Evolutionary conservation across 805 yeast genomes (phyloP).

Genomic region (Maudiozyma bulderi): DNA sequence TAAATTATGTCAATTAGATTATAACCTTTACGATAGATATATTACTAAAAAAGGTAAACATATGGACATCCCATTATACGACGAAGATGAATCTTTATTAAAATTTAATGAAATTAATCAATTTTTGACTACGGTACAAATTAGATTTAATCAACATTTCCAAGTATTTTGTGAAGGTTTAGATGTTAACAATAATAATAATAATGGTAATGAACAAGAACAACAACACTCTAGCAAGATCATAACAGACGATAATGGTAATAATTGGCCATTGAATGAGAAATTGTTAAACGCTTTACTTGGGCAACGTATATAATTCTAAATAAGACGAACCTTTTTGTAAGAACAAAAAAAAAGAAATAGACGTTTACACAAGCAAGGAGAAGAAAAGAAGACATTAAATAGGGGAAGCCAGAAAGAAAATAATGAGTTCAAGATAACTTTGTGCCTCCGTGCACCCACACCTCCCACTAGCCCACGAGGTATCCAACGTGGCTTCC

Average conservation of each 20-base stretch:
- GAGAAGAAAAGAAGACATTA: too few relatives aligned
- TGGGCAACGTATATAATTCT: background rate
- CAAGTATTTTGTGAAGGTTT: slow-evolving; percentile 12
- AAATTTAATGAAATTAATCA: slow-evolving; percentile 8
- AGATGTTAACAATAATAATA: background rate
- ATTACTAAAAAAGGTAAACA: background rate
- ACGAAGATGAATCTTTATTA: slow-evolving; percentile 10
- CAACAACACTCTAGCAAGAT: too few relatives aligned
- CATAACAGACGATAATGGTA: background rate
- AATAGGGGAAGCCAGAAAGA: too few relatives aligned
- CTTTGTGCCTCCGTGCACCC: too few relatives aligned
- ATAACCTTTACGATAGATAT: slow-evolving; percentile 9
- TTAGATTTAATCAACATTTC: slow-evolving; percentile 13
- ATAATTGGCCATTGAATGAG: background rate
- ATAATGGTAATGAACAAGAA: background rate
- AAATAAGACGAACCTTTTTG: background rate
- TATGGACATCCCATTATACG: slow-evolving; percentile 4
- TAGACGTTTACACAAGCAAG: too few relatives aligned
- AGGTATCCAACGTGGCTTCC: too few relatives aligned
- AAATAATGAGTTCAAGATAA: too few relatives aligned
- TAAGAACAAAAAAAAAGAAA: too few relatives aligned
- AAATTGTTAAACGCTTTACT: background rate
- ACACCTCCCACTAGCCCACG: too few relatives aligned
- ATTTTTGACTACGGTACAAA: slow-evolving; percentile 8
- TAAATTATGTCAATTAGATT: slow-evolving; percentile 15